These are phyloP conservation scores for Fusarium sterilihyphosum DNA, from an alignment of 2,329 filamentous ascomycete species.

Conservation along the genomic window DNA sequence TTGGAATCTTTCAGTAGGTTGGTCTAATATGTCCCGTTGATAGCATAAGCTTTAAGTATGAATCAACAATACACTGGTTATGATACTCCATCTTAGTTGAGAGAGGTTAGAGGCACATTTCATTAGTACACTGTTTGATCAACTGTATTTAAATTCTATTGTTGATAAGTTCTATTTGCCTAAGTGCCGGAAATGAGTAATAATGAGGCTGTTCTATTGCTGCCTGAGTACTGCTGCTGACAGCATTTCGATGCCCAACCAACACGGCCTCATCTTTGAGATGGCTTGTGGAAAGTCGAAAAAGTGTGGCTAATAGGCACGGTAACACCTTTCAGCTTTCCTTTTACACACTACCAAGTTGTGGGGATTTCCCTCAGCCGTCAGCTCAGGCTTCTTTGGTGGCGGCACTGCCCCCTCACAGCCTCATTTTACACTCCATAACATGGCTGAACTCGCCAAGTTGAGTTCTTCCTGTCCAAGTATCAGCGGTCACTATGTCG, in stretches of 20 bases:
- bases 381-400: background rate
- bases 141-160: no score
- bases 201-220: fast-evolving
- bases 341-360: background rate
- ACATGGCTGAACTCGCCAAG: background rate
- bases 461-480: no score
- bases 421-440: background rate
- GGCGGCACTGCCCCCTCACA: background rate
- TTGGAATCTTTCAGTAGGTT: no score
- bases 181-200: background rate
- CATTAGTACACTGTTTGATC: fast-evolving
- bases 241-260: background rate
- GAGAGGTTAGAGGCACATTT: fast-evolving
- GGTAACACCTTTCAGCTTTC: background rate
- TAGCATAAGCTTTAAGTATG: background rate
- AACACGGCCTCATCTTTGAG: background rate
- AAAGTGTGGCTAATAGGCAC: background rate
- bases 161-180: background rate
- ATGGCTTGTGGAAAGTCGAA: background rate
- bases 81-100: no score
- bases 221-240: background rate
- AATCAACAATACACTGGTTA: background rate
- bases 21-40: background rate
- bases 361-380: no score
- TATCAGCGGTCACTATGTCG: background rate